phyloP scores from a whole-genome alignment of 1,139 yeast species.

The Pichia sp. region DNA sequence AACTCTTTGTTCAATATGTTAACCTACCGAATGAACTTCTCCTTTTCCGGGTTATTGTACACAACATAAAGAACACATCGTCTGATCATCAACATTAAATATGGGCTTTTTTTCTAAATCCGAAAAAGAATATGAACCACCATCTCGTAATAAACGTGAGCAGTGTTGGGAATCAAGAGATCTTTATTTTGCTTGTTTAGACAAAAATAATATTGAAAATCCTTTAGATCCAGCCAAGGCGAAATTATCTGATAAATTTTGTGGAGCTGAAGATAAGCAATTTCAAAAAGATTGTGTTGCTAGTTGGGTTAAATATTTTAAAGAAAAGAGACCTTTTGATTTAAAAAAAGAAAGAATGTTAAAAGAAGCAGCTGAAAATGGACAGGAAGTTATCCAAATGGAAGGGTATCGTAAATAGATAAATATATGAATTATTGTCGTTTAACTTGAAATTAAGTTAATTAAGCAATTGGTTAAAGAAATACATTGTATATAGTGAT shows the following conservation, averaged over 20 bases:
- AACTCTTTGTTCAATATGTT: no score
- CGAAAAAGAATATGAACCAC: conserved; percentile 33
- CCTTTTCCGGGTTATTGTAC: not conserved
- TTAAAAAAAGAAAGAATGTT: conserved; percentile 46
- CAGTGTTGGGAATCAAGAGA: conserved; percentile 69
- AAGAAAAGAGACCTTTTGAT: conserved; percentile 58
- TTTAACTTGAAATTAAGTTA: not conserved
- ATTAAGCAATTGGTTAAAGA: no score
- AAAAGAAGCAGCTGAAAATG: conserved; percentile 46
- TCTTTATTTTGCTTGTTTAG: conserved; percentile 50
- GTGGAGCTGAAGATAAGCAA: conserved; percentile 39
- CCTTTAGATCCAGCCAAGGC: conserved; percentile 35
- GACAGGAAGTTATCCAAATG: conserved; percentile 34
- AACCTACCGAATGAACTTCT: no score
- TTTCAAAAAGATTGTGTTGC: conserved; percentile 54
- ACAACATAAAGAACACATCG: not conserved
- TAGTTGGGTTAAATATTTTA: conserved; percentile 65
- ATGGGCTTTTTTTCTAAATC: conserved; percentile 7
- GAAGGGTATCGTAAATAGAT: conserved; percentile 22
- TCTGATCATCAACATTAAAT: no score
- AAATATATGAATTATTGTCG: not conserved
- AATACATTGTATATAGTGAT: not conserved
- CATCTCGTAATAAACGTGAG: conserved; percentile 47
- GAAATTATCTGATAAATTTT: conserved; percentile 31
- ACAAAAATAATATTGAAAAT: conserved; percentile 44